phyloP scores from a whole-genome alignment of 2,329 filamentous ascomycete genomes.

The Pezicula radicicola region DNA sequence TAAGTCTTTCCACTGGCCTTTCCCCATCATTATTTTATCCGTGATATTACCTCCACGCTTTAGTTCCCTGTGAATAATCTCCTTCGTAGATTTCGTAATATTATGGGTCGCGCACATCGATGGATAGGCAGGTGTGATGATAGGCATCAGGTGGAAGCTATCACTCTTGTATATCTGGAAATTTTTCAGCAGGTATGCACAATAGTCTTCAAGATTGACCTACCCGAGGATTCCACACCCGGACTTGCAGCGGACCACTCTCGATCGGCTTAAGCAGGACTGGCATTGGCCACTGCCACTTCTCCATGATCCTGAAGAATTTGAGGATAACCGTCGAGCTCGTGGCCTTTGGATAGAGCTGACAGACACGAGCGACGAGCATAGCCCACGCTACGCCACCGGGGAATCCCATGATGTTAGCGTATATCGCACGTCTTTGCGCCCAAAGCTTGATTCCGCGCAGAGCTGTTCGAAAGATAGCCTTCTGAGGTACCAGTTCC shows the following conservation, averaged over 20 bases:
- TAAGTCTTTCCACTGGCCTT: conserved; percentile 79
- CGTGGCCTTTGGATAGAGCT: conserved; percentile 90
- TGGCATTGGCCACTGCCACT: conserved; percentile 94
- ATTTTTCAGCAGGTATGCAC: conserved; percentile 21
- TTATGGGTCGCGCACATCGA: conserved; percentile 98
- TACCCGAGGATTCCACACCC: conserved; percentile 93
- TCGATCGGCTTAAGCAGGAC: conserved; percentile 87
- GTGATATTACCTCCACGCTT: conserved; percentile 74
- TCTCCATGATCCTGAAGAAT: conserved; percentile 88
- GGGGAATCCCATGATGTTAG: conserved; percentile 94
- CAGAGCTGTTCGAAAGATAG: conserved; percentile 84
- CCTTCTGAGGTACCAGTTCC: conserved; percentile 80
- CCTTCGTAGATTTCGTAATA: conserved; percentile 80
- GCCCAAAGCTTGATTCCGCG: conserved; percentile 97
- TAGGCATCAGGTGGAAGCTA: conserved; percentile 88
- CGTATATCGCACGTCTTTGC: conserved; percentile 86
- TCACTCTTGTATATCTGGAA: conserved; percentile 42
- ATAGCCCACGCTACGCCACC: conserved; percentile 98
- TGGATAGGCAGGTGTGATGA: conserved; percentile 96
- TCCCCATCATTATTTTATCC: conserved; percentile 74
- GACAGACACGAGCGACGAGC: conserved; percentile 92
- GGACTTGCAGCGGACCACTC: conserved; percentile 73
- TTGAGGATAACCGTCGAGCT: conserved; percentile 86
- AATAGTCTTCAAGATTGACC: conserved; percentile 15
- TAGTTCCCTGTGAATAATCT: conserved; percentile 80